Conservation (phyloP, 805 yeast species). For the Lachancea dasiensis region DNA sequence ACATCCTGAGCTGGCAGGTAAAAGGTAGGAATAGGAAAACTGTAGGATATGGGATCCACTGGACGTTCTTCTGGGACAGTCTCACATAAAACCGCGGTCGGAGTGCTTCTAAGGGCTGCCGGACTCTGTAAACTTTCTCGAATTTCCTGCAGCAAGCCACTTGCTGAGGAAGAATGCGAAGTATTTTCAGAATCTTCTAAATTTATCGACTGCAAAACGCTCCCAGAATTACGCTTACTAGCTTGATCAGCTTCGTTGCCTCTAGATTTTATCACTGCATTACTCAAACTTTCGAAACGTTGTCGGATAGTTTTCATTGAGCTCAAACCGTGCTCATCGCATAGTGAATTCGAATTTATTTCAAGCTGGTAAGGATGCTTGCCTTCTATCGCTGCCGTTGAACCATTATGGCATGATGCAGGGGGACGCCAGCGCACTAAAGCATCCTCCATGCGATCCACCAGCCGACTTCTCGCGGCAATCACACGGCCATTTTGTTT, state of each 20-base stretch:
- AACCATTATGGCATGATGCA: conserved; percentile 20
- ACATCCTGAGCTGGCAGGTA: conserved; percentile 7
- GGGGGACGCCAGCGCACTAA: conserved; percentile 28
- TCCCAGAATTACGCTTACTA: background rate
- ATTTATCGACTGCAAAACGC: background rate
- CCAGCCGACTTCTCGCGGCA: conserved; percentile 16
- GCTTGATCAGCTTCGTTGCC: background rate
- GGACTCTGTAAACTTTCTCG: conserved; percentile 7
- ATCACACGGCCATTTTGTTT: conserved; percentile 20
- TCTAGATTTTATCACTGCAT: background rate
- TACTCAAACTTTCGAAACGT: conserved; percentile 4
- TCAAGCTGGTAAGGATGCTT: conserved; percentile 26
- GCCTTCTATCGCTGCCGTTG: conserved; percentile 24
- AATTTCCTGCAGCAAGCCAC: conserved; percentile 8
- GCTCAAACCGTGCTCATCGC: background rate
- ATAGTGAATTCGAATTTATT: background rate
- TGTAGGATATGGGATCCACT: conserved; percentile 5
- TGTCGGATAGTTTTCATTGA: conserved; percentile 6
- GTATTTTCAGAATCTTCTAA: background rate
- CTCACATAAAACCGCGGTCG: conserved; percentile 1
- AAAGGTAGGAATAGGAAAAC: conserved; percentile 12
- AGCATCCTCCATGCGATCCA: conserved; percentile 25
- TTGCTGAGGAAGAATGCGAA: conserved; percentile 3
- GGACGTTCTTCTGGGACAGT: background rate
- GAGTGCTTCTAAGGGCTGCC: conserved; percentile 3